Conservation (phyloP, 805 yeast genomes). For the Cyberlindnera xylosilytica region DNA sequence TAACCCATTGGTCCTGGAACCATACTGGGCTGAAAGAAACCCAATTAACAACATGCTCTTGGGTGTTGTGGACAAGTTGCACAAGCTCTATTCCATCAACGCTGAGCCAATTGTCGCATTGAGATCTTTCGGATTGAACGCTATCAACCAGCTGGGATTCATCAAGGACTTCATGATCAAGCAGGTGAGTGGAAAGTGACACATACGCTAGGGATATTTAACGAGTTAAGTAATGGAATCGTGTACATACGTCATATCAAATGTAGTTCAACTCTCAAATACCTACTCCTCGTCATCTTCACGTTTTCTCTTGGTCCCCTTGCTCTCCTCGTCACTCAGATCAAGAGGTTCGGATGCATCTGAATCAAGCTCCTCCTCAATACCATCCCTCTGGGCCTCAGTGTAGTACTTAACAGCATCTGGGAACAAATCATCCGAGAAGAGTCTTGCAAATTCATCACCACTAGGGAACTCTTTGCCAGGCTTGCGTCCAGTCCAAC, state of each 20-base stretch:
- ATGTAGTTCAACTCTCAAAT: too few species aligned
- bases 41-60: constrained; percentile 74
- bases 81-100: constrained; percentile 78
- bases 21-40: constrained; percentile 81
- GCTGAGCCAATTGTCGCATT: constrained; percentile 69
- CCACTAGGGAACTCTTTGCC: constrained; percentile 79
- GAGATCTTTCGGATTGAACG: constrained; percentile 72
- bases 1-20: constrained; percentile 72
- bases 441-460: constrained; percentile 67
- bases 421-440: constrained; percentile 80
- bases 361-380: constrained; percentile 52
- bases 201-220: too few species aligned
- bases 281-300: constrained; percentile 9
- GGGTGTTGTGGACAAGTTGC: constrained; percentile 89
- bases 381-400: constrained; percentile 62
- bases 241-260: too few species aligned
- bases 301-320: constrained; percentile 15
- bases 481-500: constrained; percentile 77
- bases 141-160: constrained; percentile 59
- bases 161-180: constrained; percentile 69
- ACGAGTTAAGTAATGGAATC: background rate
- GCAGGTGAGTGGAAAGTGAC: constrained; percentile 45
- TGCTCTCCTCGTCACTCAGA: constrained; percentile 25
- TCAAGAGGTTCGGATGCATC: constrained; percentile 54
- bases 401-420: constrained; percentile 81